Percentiles rank a stretch among this genome's conserved stretches.
Conservation (phyloP, 305 asterid genomes). For the Fraxinus sp. region DNA sequence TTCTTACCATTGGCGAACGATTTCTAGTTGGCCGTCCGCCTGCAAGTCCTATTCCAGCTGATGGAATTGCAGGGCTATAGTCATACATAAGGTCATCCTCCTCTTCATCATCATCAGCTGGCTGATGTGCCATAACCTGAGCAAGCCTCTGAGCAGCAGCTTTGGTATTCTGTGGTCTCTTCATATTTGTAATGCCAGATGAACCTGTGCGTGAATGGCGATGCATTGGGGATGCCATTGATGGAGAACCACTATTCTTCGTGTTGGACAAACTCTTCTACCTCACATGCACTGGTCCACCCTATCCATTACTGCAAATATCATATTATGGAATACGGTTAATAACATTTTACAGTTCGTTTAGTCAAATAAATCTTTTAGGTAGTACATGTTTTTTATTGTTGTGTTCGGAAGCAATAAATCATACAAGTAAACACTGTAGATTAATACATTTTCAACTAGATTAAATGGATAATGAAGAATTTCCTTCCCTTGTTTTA, state of each 20-base stretch:
- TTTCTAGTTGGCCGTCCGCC: constrained; percentile 33
- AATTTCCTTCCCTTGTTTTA: not conserved
- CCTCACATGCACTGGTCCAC: constrained; percentile 22
- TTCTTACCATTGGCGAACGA: constrained; percentile 39
- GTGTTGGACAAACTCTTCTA: constrained; percentile 20
- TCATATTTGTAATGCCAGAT: constrained; percentile 36
- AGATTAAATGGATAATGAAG: not conserved
- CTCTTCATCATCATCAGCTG: constrained; percentile 63
- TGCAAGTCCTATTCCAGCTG: constrained; percentile 43
- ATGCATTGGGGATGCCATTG: constrained; percentile 48
- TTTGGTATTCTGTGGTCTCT: constrained; percentile 68
- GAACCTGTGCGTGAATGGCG: constrained; percentile 56
- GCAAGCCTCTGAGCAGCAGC: constrained; percentile 96
- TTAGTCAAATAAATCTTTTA: not conserved
- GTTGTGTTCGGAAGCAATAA: not conserved
- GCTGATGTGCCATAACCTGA: constrained; percentile 74
- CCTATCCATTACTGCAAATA: constrained; percentile 25
- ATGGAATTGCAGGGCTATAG: constrained; percentile 30
- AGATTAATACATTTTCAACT: not conserved
- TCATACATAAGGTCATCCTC: constrained; percentile 59
- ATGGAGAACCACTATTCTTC: constrained; percentile 20
- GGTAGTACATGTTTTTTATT: not conserved
- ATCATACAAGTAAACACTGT: not conserved
- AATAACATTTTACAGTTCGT: not conserved
- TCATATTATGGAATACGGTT: not conserved